phyloP scores from a whole-genome alignment of 139 green algal species.

The Tetradesmus lagerheimii region DNA sequence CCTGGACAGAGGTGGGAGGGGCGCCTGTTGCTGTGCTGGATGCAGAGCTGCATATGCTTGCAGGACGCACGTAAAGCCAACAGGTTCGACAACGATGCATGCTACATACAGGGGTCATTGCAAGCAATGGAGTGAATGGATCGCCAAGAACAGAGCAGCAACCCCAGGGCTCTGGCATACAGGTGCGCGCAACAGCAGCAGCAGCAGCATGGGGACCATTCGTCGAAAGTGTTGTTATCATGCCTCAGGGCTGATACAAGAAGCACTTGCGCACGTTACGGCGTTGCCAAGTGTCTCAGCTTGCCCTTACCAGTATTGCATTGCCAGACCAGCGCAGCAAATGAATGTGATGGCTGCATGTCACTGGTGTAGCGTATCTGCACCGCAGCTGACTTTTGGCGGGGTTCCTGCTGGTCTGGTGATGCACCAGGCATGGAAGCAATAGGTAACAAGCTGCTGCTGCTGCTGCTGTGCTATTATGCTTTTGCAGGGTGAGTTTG shows the following conservation, averaged over 20 bases:
- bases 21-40: background rate
- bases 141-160: slow-evolving; percentile 45
- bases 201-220: background rate
- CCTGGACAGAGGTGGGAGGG: slow-evolving; percentile 82
- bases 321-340: no score
- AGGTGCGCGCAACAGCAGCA: slow-evolving; percentile 54
- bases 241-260: background rate
- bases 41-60: background rate
- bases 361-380: no score
- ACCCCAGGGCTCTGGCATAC: slow-evolving; percentile 71
- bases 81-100: background rate
- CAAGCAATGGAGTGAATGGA: slow-evolving; percentile 94
- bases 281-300: background rate
- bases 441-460: background rate
- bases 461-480: background rate
- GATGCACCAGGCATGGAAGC: no score
- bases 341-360: no score
- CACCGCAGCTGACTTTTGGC: no score
- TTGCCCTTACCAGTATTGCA: no score
- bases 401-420: no score
- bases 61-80: background rate
- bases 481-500: slow-evolving; percentile 81
- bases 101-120: slow-evolving; percentile 78
- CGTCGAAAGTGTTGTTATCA: background rate
- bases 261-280: background rate